Evolutionary conservation across 129 eudicot species (phyloP).

Genomic region (Helichrysum umbraculigerum): DNA sequence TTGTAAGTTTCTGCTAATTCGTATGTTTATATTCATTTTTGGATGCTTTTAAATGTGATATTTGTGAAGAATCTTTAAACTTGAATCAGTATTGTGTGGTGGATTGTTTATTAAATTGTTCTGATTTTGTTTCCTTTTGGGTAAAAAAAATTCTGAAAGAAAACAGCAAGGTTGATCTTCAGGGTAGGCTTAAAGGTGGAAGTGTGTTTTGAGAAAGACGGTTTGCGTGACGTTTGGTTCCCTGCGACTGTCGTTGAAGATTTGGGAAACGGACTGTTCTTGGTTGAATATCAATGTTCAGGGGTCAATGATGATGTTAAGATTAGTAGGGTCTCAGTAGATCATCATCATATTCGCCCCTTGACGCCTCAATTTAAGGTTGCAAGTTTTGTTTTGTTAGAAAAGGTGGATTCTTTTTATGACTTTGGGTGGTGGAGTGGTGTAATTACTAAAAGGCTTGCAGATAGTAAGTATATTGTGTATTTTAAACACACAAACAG

Average conservation of each 20-base stretch:
- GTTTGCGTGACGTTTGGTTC: constrained; percentile 55
- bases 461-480: constrained; percentile 57
- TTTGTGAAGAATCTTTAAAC: constrained; percentile 8
- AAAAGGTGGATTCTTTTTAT: constrained; percentile 61
- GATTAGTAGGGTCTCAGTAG: constrained; percentile 41
- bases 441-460: constrained; percentile 55
- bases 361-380: constrained; percentile 45
- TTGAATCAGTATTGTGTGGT: constrained; percentile 12
- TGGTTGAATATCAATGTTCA: constrained; percentile 42
- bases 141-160: constrained; percentile 38
- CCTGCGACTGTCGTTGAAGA: constrained; percentile 58
- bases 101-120: constrained; percentile 29
- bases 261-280: constrained; percentile 29
- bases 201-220: constrained; percentile 44
- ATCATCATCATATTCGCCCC: constrained; percentile 54
- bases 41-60: constrained; percentile 15
- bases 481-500: constrained; percentile 47
- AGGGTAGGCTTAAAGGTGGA: constrained; percentile 60
- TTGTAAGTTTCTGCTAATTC: not conserved
- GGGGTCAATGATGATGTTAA: constrained; percentile 14
- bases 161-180: constrained; percentile 53
- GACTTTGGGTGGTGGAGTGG: constrained; percentile 80
- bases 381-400: constrained; percentile 49
- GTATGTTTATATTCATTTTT: constrained; percentile 2
- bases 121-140: constrained; percentile 32